Evolutionary conservation across 2,329 filamentous ascomycete genomes (phyloP).

Genomic region (Microsporum ferrugineum): DNA sequence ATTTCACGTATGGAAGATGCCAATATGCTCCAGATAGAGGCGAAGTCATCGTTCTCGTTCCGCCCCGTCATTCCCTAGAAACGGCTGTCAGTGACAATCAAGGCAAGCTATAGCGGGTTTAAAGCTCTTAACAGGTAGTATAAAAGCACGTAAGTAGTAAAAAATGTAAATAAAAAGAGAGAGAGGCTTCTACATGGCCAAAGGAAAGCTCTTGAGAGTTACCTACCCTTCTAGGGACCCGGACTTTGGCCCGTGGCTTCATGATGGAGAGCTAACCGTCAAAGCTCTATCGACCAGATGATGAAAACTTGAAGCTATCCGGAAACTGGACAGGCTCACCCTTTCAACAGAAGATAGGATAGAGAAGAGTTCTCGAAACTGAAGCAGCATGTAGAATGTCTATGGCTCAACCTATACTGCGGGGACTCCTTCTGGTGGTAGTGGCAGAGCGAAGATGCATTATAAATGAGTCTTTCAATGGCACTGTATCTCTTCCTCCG

Average conservation of each 20-base stretch:
- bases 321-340: too few relatives aligned
- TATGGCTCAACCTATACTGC: background rate
- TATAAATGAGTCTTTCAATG: background rate
- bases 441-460: background rate
- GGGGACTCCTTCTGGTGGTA: background rate
- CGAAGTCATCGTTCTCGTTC: conserved; percentile 62
- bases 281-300: background rate
- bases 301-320: background rate
- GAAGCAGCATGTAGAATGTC: background rate
- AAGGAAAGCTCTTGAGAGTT: background rate
- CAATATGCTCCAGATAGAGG: conserved; percentile 70
- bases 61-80: conserved; percentile 42
- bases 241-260: conserved; percentile 51
- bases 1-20: conserved; percentile 72
- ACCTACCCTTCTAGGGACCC: conserved; percentile 56
- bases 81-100: background rate
- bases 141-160: background rate
- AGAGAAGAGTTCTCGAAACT: too few relatives aligned
- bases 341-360: background rate
- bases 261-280: conserved; percentile 16
- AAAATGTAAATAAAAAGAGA: background rate
- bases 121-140: background rate
- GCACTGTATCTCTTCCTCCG: background rate
- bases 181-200: background rate
- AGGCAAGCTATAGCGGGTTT: background rate